Conservation (phyloP, 169 alveolate species). For the Cryptosporidium meleagridis region DNA sequence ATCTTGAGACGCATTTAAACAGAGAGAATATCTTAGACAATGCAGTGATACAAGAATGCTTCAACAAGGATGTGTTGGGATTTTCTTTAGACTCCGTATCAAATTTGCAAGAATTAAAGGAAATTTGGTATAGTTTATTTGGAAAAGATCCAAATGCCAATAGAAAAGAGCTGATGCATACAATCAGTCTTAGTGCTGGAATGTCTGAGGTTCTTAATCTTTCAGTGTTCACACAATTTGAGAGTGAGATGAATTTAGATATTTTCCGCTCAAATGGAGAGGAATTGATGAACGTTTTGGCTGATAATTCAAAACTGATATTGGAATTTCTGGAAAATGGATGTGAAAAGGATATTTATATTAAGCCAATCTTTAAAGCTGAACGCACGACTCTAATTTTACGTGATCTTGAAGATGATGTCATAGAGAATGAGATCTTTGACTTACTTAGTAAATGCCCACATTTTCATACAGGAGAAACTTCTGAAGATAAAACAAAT, state of each 20-base stretch:
- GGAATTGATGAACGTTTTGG: background rate
- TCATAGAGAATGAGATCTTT: constrained; percentile 19
- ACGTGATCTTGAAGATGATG: constrained; percentile 34
- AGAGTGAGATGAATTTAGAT: background rate
- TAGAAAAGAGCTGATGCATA: constrained; percentile 8
- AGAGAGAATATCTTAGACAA: constrained; percentile 30
- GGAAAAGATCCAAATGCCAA: background rate
- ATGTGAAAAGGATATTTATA: constrained; percentile 11
- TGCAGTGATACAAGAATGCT: constrained; percentile 12
- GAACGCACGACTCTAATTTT: constrained; percentile 55
- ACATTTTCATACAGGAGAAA: background rate
- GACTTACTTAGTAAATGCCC: constrained; percentile 42
- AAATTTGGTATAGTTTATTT: background rate
- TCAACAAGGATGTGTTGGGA: constrained; percentile 10
- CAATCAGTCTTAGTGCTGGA: background rate
- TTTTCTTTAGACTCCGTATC: constrained; percentile 24
- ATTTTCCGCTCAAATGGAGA: background rate
- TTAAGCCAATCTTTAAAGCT: constrained; percentile 39
- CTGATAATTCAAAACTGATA: background rate
- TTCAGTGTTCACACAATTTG: background rate
- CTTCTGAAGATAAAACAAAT: background rate
- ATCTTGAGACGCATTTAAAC: constrained; percentile 20
- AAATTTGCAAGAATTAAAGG: background rate
- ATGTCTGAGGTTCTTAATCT: constrained; percentile 11
- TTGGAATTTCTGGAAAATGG: background rate